Base-by-base conservation (phyloP, 2,329 filamentous ascomycete species). In the Pseudogymnoascus sp. region DNA sequence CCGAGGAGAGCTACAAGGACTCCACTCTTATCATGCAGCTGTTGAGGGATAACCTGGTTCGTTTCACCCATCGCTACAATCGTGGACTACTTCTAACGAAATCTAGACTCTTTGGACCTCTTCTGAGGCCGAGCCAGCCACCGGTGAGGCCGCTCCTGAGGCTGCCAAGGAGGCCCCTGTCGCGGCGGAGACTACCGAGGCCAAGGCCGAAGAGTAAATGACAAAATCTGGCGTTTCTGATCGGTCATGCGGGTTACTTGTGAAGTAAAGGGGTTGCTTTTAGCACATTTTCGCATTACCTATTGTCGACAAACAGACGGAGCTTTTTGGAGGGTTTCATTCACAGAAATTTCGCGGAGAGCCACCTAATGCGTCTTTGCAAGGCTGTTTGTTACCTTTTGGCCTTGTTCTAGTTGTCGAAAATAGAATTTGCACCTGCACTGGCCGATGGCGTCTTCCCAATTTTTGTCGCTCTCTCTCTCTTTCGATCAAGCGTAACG, bases 11-110 rank as follows among this genome's bases (percentile, higher is more conserved):
- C 64, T 97, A 97, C 88, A 90, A 92, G 74, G 93, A 97, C 81
- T 96, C 92, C 86, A 97, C 93, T 64, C 86, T 97, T 72, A 97
- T 97, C 83, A 97, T 97, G 93, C 93, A 97, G 84, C 85, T 97
- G 66, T 88, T 97, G 76, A 90, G 93, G 75, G 93, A 97, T 83
- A 97, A 97, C 84, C 84, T 97, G 67, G 69, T 71, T 65, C 57
- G 67, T 61, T 33, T 29, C 5, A 17, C 50, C 5, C 26, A 54
- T 15, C 33, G 3, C 59, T 9, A 2, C 11, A 59, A 44, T 29
- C 10, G 15, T 17, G 35, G 13, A 33, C 7, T 37, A 7, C 59
- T 60, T 59, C 76, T 78, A 69, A 77, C 67, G 35, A 54, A 54
- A 31, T 54, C 50, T 69, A 97, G 92, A 97, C 94, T 69, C 92